Base-by-base conservation (phyloP, 768 basidiomycete species). In the Rhizopogon vinicolor region DNA sequence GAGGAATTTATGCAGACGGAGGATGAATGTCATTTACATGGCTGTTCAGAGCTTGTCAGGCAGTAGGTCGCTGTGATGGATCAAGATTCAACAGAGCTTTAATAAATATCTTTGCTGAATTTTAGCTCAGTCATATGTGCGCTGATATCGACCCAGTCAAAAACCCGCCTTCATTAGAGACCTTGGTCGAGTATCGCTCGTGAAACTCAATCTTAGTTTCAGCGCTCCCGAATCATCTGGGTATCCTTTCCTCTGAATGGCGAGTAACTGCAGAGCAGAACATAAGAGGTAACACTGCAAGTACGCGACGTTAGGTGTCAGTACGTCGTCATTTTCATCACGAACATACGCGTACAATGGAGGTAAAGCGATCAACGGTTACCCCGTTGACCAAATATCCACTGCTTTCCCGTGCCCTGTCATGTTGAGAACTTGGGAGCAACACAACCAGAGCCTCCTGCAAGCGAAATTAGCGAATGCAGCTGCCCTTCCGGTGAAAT, bases 361-460 rank as follows among this genome's bases (percentile, higher is more conserved):
- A 22, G 22, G 22, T 22, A 22, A 22, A 22, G 22, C 22, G 22
- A 31, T 31, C 8, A 31, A 7, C 16, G 70, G 83, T 40, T 60
- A 92, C 91, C 96, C 97, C 5, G 85, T 86, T 29, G 88, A 86
- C 97, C 97, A 98, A 16, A 97, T 72, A 69, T 98, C 97, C 6
- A 97, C 95, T 3, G 91, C 84, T 66, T 92, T 93, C 44, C 93
- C 86, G 64, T 99, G 94, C 0, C 91, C 92, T 18, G 77, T 69
- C 61, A 87, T 85, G 57, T 79, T 81, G 29, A 94, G 73, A 5
- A 94, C 89, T 94, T 92, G 0, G 96, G 96, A 1, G 97, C 95
- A 44, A 93, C 88, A 62, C 95, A 94, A 1, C 92, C 93, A 58
- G 93, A 84, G 63, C 85, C 88, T 0, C 91, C 91, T 0, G 91